Evolutionary conservation across 176 grass and related monocot species (phyloP).

Genomic region (Ensete ventricosum): DNA sequence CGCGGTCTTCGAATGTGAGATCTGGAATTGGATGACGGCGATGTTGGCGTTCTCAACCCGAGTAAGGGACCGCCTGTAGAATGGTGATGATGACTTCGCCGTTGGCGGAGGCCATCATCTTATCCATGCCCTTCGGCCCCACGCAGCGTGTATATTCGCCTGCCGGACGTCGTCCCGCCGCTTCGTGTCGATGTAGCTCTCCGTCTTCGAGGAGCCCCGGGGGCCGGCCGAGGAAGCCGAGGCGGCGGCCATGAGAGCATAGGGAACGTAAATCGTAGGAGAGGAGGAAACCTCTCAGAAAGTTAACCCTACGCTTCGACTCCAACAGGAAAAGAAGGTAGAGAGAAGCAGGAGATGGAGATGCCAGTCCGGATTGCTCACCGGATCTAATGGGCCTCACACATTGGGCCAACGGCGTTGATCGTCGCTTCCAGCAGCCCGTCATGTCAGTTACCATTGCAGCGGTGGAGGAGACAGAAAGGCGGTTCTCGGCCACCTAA

Average conservation of each 20-base stretch:
- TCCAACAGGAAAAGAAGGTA: no score
- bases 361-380: no score
- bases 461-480: no score
- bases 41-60: constrained; percentile 81
- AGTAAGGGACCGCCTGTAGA: constrained; percentile 45
- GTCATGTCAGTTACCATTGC: no score
- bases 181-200: constrained; percentile 78
- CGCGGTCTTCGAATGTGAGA: constrained; percentile 84
- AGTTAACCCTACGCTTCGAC: no score
- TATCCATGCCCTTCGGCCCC: constrained; percentile 73
- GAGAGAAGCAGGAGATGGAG: no score
- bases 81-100: constrained; percentile 81
- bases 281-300: no score
- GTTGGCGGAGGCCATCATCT: constrained; percentile 62
- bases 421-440: no score
- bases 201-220: constrained; percentile 27
- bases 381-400: no score
- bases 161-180: constrained; percentile 74
- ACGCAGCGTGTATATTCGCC: constrained; percentile 58
- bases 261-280: no score
- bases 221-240: constrained; percentile 20
- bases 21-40: constrained; percentile 89
- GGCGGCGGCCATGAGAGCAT: constrained; percentile 19
- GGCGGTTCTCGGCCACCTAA: no score
- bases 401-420: no score